A percentile compares a stretch with the other conserved stretches of the same genome.
Evolutionary conservation across 768 basidiomycete species (phyloP).

Genomic region (Lactarius vividus): DNA sequence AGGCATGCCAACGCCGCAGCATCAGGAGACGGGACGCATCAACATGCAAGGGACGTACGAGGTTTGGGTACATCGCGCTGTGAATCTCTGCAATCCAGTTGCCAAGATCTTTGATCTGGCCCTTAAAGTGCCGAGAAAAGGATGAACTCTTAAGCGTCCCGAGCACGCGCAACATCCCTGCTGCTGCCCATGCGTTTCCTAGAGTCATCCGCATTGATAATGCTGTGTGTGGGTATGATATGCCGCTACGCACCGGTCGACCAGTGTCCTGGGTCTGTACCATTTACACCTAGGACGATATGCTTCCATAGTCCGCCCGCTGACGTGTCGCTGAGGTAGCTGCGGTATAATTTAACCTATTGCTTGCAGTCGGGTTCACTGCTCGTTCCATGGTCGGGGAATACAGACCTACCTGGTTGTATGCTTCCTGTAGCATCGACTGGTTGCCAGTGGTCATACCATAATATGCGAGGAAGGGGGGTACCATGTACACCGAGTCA

Average conservation of each 20-base stretch:
- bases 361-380: neutral
- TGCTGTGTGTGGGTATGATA: neutral
- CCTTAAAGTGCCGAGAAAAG: slow-evolving; percentile 47
- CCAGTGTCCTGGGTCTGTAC: slow-evolving; percentile 71
- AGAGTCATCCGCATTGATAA: neutral
- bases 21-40: slow-evolving; percentile 6
- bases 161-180: slow-evolving; percentile 80
- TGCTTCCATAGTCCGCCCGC: slow-evolving; percentile 73
- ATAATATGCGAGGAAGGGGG: slow-evolving; percentile 85
- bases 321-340: slow-evolving; percentile 52
- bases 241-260: slow-evolving; percentile 54
- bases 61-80: slow-evolving; percentile 58
- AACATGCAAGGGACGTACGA: slow-evolving; percentile 42
- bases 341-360: slow-evolving; percentile 62
- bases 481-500: slow-evolving; percentile 83
- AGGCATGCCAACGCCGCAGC: neutral
- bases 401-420: slow-evolving; percentile 46
- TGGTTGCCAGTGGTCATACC: slow-evolving; percentile 59
- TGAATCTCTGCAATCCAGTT: slow-evolving; percentile 74
- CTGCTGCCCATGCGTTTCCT: slow-evolving; percentile 91
- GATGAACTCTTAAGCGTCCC: slow-evolving; percentile 67
- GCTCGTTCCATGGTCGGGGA: neutral
- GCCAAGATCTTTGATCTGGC: slow-evolving; percentile 55
- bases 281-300: slow-evolving; percentile 53
- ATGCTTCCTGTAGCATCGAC: slow-evolving; percentile 59